Base-by-base conservation (phyloP, 352 stramenopile genomes). In the Phytopythium delawarense region DNA sequence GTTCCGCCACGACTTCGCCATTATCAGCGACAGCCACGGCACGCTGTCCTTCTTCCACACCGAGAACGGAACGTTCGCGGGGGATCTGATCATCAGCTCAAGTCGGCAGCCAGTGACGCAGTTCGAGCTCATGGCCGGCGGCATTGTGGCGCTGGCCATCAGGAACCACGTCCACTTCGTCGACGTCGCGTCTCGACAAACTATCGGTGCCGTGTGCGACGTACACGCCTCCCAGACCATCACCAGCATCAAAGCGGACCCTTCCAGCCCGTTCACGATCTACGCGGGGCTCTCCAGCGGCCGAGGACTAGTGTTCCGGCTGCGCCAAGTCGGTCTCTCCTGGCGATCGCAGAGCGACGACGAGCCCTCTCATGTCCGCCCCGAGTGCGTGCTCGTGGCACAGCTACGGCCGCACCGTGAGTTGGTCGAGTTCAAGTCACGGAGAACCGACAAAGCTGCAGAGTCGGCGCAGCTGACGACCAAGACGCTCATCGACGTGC, bases 221-320 rank as follows among this genome's bases (percentile, higher is more conserved):
- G 66, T 54, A 45, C 63, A 63, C 30, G 42, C 49, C 30, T 28
- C 34, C 18, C 66, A 72, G 20, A 34, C 4, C 8, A 62, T 76
- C 51, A 67, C 66, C 21, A 76, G 70, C 34, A 21, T 74, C 9
- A 52, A 57, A 46, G 34, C 45, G 9, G 66, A 76, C 44, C 63
- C 61, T 7, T 18, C 63, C n/a, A 66, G 63, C 12, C 57, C 66
- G 2, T 64, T 57, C 23, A 57, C 72, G 25, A 9, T 76, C 11
- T 74, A 70, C 51, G 57, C 39, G 46, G 70, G 70, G 1, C 65
- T 68, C 20, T 71, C 63, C 32, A 67, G 40, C 37, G 63, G 66
- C 6, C 70, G 63, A 35, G 66, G 35, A 40, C 37, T 74, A 34
- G 63, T 76, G 39, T 76, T 67, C 57, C 72, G 67, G 45, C 39